A percentile compares a stretch with the other conserved stretches of the same genome.
These are phyloP conservation scores for Periglandula ipomoeae DNA, from an alignment of 2,329 filamentous ascomycete species.

Conservation along the genomic window DNA sequence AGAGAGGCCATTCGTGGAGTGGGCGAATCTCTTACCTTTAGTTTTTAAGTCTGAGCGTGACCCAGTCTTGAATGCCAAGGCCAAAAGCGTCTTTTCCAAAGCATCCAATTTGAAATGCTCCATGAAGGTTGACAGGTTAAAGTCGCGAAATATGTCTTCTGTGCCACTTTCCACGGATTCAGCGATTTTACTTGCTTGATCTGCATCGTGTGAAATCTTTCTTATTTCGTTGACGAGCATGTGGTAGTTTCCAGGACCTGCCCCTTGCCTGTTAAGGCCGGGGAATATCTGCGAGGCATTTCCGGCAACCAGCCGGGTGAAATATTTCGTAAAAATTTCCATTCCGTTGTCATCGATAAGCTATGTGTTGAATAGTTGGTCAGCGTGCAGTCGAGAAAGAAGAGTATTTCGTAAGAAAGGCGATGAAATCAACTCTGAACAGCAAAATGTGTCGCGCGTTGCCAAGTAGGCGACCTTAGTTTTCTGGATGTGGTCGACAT, in stretches of 20 bases:
- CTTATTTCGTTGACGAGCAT: constrained; percentile 76
- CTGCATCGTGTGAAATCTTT: constrained; percentile 70
- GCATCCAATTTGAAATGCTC: constrained; percentile 93
- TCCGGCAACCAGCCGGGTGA: constrained; percentile 81
- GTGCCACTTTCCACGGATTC: constrained; percentile 86
- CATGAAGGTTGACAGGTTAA: constrained; percentile 91
- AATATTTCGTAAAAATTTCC: constrained; percentile 96
- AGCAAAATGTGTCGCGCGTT: neutral
- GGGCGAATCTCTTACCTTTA: constrained; percentile 58
- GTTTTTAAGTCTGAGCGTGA: constrained; percentile 72
- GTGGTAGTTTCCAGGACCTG: constrained; percentile 74
- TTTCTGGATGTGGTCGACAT: constrained; percentile 21
- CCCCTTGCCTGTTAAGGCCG: constrained; percentile 59
- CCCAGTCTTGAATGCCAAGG: constrained; percentile 80
- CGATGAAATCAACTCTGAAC: neutral
- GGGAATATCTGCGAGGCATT: constrained; percentile 91
- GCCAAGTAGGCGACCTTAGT: neutral
- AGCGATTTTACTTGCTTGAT: constrained; percentile 83
- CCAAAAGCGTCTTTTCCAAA: constrained; percentile 77
- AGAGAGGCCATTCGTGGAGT: neutral
- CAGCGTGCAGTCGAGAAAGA: constrained; percentile 9
- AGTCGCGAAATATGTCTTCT: constrained; percentile 90
- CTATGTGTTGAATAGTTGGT: constrained; percentile 33
- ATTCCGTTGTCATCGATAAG: constrained; percentile 97
- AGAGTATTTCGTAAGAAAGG: neutral